Conservation (phyloP, 2,329 filamentous ascomycete genomes). For the Aspergillus ochraceus region DNA sequence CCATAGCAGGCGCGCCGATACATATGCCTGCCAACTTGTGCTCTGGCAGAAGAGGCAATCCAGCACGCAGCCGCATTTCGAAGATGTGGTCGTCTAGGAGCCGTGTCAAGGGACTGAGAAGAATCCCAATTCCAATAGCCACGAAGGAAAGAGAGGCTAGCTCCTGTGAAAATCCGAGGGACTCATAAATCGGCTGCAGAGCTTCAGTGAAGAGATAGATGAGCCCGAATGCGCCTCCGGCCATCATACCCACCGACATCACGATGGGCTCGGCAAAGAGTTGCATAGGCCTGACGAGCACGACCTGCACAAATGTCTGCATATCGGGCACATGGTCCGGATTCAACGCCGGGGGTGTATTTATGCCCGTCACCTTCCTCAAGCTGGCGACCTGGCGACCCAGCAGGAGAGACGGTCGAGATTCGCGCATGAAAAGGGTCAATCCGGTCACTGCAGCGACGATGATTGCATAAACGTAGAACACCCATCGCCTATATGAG, state of each 20-base stretch:
- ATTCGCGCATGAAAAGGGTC: conserved; percentile 44
- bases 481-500: conserved; percentile 47
- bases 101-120: conserved; percentile 42
- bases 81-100: conserved; percentile 40
- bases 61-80: conserved; percentile 22
- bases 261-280: conserved; percentile 52
- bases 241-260: conserved; percentile 44
- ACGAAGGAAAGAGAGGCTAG: conserved; percentile 42
- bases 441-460: conserved; percentile 36
- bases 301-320: conserved; percentile 37
- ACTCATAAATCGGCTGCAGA: conserved; percentile 40
- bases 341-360: conserved; percentile 33
- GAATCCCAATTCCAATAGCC: conserved; percentile 39
- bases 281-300: conserved; percentile 40
- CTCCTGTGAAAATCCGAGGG: conserved; percentile 31
- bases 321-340: conserved; percentile 42
- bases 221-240: conserved; percentile 44
- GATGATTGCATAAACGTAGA: conserved; percentile 43
- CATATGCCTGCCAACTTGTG: conserved; percentile 50
- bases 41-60: conserved; percentile 38
- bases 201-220: conserved; percentile 53
- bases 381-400: conserved; percentile 34
- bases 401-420: conserved; percentile 46
- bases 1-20: conserved; percentile 46
- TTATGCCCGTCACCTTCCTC: conserved; percentile 25